Evolutionary conservation across 1,284 basidiomycete genomes (phyloP), one percentile per base, ranked within the genome.

Genomic region (Wolfiporia cocos): DNA sequence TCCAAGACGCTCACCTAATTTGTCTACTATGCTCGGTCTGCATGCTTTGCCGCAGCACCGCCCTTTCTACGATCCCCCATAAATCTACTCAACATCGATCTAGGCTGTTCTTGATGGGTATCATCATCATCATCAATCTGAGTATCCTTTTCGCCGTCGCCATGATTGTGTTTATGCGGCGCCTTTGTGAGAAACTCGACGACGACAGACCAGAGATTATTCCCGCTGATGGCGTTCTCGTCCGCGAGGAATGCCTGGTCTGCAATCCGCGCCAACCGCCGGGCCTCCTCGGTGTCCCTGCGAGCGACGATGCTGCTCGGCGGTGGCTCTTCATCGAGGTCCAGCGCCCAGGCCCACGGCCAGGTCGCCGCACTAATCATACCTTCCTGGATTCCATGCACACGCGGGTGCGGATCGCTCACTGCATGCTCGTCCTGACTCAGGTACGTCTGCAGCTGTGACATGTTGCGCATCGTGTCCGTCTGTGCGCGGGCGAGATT

Each of bases 271-370:
- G 84, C 84, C 29, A 90, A 66, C 54, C 72, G 65, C 19, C 78
- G 67, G 15, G 87, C 86, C 62, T 91, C 86, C 31, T 70, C 68
- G 2, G 86, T 89, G 53, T 91, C 88, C 38, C 86, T 65, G 43
- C 88, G 67, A 23, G 85, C 79, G 23, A 85, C 83, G 51, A 92
- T 87, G 48, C 86, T 88, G 52, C 83, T 86, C 3, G 89, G 81
- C 6, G 88, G 88, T 5, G 88, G 88, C 21, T 69, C 68, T 61
- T 92, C 88, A 39, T 79, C 70, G n/a, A 64, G 71, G 50, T 86
- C 81, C 42, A 89, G 59, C 17, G 78, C 81, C 87, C 82, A 91
- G 14, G 81, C 78, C 78, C 82, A 87, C 36, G 67, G 71, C 81
- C 77, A 84, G 49, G 69, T 71, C 18, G 69, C 74, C 24, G 70